Conservation (phyloP, 2,329 filamentous ascomycete genomes). For the Cephalotrichum gorgonifer region DNA sequence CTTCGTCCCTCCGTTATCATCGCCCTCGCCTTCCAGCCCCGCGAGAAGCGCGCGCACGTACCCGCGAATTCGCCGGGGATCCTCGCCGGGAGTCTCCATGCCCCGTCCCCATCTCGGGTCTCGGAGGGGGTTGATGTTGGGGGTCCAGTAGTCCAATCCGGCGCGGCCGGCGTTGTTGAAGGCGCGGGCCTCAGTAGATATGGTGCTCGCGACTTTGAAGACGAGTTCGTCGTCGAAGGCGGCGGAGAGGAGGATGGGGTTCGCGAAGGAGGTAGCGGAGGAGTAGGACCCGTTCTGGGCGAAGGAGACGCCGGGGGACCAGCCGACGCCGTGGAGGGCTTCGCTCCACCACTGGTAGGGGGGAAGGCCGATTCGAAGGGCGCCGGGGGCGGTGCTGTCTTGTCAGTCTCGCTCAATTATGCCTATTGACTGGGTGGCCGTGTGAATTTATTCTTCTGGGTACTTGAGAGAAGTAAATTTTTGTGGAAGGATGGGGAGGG, state of each 20-base stretch:
- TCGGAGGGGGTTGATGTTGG: slow-evolving; percentile 56
- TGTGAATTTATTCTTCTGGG: no score
- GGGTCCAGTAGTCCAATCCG: slow-evolving; percentile 52
- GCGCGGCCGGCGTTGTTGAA: slow-evolving; percentile 50
- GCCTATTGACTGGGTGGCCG: not conserved
- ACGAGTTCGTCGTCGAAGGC: slow-evolving; percentile 56
- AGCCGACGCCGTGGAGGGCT: slow-evolving; percentile 51
- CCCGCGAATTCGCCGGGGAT: slow-evolving; percentile 34
- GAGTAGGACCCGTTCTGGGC: slow-evolving; percentile 38
- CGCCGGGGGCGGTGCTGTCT: slow-evolving; percentile 28
- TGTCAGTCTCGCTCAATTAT: not conserved
- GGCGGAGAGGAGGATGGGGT: slow-evolving; percentile 51
- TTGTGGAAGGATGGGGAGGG: no score
- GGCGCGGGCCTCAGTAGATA: slow-evolving; percentile 51
- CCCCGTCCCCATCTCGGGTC: slow-evolving; percentile 55
- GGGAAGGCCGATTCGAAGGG: slow-evolving; percentile 43
- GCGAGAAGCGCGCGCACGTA: slow-evolving; percentile 43
- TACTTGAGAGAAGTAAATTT: no score
- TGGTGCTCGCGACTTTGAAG: slow-evolving; percentile 40
- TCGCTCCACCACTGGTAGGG: slow-evolving; percentile 53
- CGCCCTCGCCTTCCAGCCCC: slow-evolving; percentile 32
- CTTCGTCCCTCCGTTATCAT: slow-evolving; percentile 8
- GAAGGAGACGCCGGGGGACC: slow-evolving; percentile 38
- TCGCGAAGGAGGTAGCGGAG: slow-evolving; percentile 55
- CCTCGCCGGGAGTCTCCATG: slow-evolving; percentile 49